These are phyloP conservation scores for Apiospora phragmitis DNA, from an alignment of 2,329 filamentous ascomycete genomes.

Conservation along the genomic window DNA sequence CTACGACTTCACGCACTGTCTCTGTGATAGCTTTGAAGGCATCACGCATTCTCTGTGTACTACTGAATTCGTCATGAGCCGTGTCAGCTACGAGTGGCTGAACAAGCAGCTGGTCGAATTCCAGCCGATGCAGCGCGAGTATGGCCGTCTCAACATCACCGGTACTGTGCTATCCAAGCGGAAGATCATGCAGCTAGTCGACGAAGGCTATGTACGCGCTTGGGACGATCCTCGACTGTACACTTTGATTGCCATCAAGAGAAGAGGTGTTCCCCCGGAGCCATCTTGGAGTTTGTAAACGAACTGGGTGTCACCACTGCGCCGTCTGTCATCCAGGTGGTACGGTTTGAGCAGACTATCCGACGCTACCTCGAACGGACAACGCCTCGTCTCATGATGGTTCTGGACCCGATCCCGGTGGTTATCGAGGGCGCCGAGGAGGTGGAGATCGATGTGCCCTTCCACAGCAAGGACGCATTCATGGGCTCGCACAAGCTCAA, in stretches of 20 bases:
- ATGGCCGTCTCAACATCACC: conserved; percentile 69
- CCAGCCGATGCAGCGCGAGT: conserved; percentile 92
- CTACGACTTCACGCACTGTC: conserved; percentile 88
- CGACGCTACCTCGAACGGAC: conserved; percentile 84
- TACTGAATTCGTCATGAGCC: conserved; percentile 82
- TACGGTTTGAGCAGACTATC: conserved; percentile 82
- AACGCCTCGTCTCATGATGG: conserved; percentile 85
- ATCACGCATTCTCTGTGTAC: conserved; percentile 94
- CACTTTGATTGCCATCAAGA: conserved; percentile 79
- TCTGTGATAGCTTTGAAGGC: conserved; percentile 88
- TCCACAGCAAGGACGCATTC: conserved; percentile 76
- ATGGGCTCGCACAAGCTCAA: conserved; percentile 61
- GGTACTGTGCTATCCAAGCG: conserved; percentile 89
- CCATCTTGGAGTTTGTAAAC: conserved; percentile 85
- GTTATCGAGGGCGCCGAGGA: conserved; percentile 78
- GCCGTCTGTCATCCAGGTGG: conserved; percentile 75
- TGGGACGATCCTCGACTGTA: conserved; percentile 94
- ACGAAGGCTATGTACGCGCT: conserved; percentile 73
- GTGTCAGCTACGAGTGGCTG: conserved; percentile 89
- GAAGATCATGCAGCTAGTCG: conserved; percentile 77
- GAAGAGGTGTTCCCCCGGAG: conserved; percentile 87
- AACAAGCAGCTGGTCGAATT: conserved; percentile 81
- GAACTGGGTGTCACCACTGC: conserved; percentile 89
- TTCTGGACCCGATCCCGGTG: conserved; percentile 82
- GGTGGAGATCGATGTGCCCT: conserved; percentile 70